phyloP scores from a whole-genome alignment of 768 basidiomycete genomes.

The Podaxis sp. region DNA sequence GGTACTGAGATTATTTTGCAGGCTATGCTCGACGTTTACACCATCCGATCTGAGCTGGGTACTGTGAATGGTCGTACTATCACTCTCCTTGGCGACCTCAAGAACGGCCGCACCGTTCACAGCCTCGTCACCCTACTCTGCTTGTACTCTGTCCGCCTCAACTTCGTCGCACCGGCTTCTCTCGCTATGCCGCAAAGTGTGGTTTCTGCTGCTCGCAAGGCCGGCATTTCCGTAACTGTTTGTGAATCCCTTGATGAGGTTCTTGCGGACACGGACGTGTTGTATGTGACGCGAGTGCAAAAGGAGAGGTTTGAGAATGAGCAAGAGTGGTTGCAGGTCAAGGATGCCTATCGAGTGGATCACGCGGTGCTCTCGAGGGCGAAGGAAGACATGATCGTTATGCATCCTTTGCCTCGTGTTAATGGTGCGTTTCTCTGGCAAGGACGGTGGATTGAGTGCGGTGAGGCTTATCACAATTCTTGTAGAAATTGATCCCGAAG shows the following conservation, averaged over 20 bases:
- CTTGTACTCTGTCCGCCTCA: conserved; percentile 90
- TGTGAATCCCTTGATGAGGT: conserved; percentile 92
- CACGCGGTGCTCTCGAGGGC: conserved; percentile 91
- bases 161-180: conserved; percentile 89
- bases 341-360: conserved; percentile 90
- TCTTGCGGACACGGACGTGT: conserved; percentile 88
- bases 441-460: neutral
- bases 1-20: conserved; percentile 26
- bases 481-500: conserved; percentile 96
- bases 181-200: conserved; percentile 89
- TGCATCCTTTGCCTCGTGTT: conserved; percentile 97
- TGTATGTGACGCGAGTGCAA: conserved; percentile 96
- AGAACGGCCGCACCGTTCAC: conserved; percentile 98
- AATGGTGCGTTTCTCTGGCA: conserved; percentile 55
- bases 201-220: conserved; percentile 79
- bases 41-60: conserved; percentile 96
- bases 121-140: conserved; percentile 90
- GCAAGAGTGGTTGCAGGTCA: conserved; percentile 86
- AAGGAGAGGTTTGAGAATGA: conserved; percentile 87
- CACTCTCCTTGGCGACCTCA: conserved; percentile 91
- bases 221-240: conserved; percentile 75
- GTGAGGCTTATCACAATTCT: neutral
- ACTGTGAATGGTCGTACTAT: conserved; percentile 96
- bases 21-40: conserved; percentile 88
- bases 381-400: conserved; percentile 97